These are phyloP conservation scores for Colletotrichum simmondsii DNA, from an alignment of 2,329 filamentous ascomycete species.

Conservation along the genomic window DNA sequence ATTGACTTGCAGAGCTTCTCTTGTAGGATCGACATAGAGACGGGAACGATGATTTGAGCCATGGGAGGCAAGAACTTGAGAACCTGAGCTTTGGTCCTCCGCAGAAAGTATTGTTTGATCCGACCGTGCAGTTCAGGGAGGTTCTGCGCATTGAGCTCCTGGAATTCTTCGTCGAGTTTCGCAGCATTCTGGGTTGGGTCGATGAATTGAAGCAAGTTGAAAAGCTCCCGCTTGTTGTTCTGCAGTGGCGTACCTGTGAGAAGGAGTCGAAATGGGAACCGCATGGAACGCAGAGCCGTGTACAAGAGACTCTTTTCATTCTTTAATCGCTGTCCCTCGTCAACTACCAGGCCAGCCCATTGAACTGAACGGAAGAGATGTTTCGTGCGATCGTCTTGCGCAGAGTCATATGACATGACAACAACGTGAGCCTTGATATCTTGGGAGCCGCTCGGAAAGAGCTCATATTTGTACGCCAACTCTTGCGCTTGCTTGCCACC, in stretches of 20 bases:
- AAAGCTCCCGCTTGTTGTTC: conserved; percentile 94
- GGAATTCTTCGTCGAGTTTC: conserved; percentile 79
- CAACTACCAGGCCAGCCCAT: conserved; percentile 91
- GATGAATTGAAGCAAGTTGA: conserved; percentile 96
- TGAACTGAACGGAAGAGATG: conserved; percentile 75
- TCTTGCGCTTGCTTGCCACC: conserved; percentile 80
- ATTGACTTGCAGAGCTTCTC: conserved; percentile 96
- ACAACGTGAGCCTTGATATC: conserved; percentile 90
- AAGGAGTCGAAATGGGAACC: conserved; percentile 84
- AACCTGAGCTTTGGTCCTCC: conserved; percentile 89
- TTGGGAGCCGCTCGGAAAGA: conserved; percentile 75
- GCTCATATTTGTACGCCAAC: conserved; percentile 83
- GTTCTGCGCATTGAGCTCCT: conserved; percentile 84
- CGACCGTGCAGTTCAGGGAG: conserved; percentile 83
- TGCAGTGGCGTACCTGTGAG: conserved; percentile 93
- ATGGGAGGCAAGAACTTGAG: conserved; percentile 92
- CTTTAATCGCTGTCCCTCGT: conserved; percentile 95
- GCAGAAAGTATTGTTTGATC: conserved; percentile 78
- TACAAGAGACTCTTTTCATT: conserved; percentile 91
- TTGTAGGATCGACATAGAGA: conserved; percentile 95
- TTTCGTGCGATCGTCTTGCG: conserved; percentile 76
- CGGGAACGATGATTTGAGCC: conserved; percentile 92
- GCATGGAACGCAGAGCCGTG: conserved; percentile 75
- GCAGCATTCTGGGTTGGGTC: conserved; percentile 78
- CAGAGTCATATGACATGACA: conserved; percentile 94